Evolutionary conservation across 352 stramenopile species (phyloP).

Genomic region (Phytophthora melonis): DNA sequence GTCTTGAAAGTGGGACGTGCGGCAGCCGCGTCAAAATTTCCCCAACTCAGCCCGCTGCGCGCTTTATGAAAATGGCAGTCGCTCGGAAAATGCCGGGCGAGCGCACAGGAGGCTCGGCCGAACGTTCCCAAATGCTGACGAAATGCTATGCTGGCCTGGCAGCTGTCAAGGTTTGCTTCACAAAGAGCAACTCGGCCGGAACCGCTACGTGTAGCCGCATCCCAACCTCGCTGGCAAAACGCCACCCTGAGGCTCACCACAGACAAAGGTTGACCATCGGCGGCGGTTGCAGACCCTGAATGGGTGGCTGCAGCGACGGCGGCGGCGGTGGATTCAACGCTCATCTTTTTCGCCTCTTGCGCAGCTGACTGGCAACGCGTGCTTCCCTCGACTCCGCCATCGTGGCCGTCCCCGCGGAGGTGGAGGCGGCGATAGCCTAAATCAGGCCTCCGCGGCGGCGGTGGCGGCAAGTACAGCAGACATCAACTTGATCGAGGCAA

Average conservation of each 20-base stretch:
- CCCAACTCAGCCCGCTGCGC: slow-evolving; percentile 16
- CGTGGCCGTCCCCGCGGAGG: not conserved
- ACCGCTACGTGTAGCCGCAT: not conserved
- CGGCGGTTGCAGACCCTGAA: slow-evolving; percentile 1
- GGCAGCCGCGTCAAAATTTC: slow-evolving; percentile 38
- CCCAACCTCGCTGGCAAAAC: not conserved
- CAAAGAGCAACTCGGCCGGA: not conserved
- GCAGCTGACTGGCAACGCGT: slow-evolving; percentile 30
- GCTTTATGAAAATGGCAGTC: slow-evolving; percentile 21
- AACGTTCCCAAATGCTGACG: not conserved
- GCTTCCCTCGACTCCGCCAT: slow-evolving; percentile 25
- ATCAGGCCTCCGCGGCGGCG: slow-evolving; percentile 14
- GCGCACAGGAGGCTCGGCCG: not conserved
- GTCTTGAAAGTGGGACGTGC: slow-evolving; percentile 27
- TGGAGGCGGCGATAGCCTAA: slow-evolving; percentile 31
- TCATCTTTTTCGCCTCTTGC: slow-evolving; percentile 30
- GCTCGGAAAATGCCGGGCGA: slow-evolving; percentile 1
- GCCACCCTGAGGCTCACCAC: not conserved
- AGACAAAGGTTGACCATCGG: not conserved
- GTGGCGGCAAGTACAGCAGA: not conserved
- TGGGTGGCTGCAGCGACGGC: slow-evolving; percentile 9
- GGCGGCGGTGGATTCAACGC: slow-evolving; percentile 20
- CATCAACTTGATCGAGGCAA: too few species aligned
- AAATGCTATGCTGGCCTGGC: not conserved
- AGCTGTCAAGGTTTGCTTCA: not conserved